Conservation (phyloP, 352 stramenopile genomes). For the Elongisporangium prolatum region DNA sequence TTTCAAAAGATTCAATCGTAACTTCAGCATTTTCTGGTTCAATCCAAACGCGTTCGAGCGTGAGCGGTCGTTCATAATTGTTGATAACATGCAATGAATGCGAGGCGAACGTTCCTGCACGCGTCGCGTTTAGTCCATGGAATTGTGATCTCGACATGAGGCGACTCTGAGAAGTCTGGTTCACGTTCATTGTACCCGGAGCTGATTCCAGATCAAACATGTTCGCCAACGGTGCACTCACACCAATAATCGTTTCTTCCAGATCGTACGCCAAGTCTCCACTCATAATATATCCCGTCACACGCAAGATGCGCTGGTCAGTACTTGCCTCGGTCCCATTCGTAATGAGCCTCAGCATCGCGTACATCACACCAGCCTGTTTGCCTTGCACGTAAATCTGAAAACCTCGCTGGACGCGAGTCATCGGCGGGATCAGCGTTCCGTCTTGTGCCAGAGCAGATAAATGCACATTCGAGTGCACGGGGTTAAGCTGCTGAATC, state of each 20-base stretch:
- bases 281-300: conserved; percentile 22
- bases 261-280: conserved; percentile 22
- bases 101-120: neutral
- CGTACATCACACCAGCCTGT: conserved; percentile 6
- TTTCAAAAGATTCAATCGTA: conserved; percentile 24
- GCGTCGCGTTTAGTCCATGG: neutral
- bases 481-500: conserved; percentile 28
- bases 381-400: conserved; percentile 15
- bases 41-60: conserved; percentile 42
- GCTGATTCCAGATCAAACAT: conserved; percentile 7
- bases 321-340: conserved; percentile 25
- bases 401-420: conserved; percentile 27
- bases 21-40: conserved; percentile 15
- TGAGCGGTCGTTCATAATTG: conserved; percentile 31
- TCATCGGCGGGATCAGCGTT: conserved; percentile 26
- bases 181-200: neutral
- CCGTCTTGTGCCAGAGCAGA: conserved; percentile 23
- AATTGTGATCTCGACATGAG: neutral
- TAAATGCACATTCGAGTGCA: conserved; percentile 23
- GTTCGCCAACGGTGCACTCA: conserved; percentile 16
- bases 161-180: neutral
- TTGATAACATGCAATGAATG: conserved; percentile 12
- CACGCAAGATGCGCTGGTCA: conserved; percentile 15
- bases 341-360: conserved; percentile 29
- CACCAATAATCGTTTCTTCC: conserved; percentile 28